Evolutionary conservation across 2,329 filamentous ascomycete species (phyloP).

Genomic region (Onygenales sp.): DNA sequence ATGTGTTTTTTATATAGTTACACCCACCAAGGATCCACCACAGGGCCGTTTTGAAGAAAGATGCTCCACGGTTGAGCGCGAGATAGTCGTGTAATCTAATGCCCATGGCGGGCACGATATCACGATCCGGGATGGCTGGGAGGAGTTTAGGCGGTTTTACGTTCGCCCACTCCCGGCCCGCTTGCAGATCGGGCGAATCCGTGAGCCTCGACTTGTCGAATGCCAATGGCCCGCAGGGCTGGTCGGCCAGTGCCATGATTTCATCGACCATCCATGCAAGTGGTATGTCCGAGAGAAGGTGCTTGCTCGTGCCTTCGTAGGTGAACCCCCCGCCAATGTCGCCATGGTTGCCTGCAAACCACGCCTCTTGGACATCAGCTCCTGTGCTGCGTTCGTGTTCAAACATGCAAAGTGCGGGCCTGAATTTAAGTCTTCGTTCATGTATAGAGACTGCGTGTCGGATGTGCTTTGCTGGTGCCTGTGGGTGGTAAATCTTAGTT

Average conservation of each 20-base stretch:
- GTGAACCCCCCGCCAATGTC: slow-evolving; percentile 47
- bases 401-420: slow-evolving; percentile 30
- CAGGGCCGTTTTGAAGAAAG: slow-evolving; percentile 16
- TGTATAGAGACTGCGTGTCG: slow-evolving; percentile 45
- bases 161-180: slow-evolving; percentile 3
- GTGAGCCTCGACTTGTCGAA: slow-evolving; percentile 12
- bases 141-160: neutral
- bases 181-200: slow-evolving; percentile 5
- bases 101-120: slow-evolving; percentile 7
- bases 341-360: slow-evolving; percentile 45
- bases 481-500: too few species aligned
- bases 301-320: slow-evolving; percentile 15
- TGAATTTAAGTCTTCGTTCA: slow-evolving; percentile 46
- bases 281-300: slow-evolving; percentile 38
- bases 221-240: slow-evolving; percentile 13
- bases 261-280: slow-evolving; percentile 45
- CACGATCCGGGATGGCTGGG: slow-evolving; percentile 7
- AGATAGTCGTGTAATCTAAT: slow-evolving; percentile 25
- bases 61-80: slow-evolving; percentile 19
- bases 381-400: neutral
- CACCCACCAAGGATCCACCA: slow-evolving; percentile 25
- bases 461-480: slow-evolving; percentile 15
- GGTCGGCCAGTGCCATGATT: slow-evolving; percentile 18
- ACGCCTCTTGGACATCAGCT: slow-evolving; percentile 41
- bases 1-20: slow-evolving; percentile 1